Evolutionary conservation across 169 alveolate species (phyloP).

Genomic region (Miamiensis avidus): DNA sequence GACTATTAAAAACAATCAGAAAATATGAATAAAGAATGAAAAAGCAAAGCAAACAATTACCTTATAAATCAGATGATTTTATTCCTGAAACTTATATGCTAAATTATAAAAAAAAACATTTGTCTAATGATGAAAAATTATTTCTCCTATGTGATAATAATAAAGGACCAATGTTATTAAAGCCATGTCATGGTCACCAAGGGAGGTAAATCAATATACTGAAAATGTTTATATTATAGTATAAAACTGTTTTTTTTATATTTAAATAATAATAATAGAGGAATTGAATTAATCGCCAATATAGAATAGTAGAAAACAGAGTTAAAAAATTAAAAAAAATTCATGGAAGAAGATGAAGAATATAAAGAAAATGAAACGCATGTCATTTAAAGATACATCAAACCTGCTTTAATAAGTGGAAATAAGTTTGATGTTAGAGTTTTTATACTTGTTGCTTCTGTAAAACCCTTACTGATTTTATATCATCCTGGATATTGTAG

Average conservation of each 20-base stretch:
- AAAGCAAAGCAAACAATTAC: background rate
- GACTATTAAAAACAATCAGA: background rate
- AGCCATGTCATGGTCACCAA: background rate
- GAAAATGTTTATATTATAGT: no score
- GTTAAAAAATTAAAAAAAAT: no score
- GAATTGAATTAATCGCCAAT: background rate
- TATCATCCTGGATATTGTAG: background rate
- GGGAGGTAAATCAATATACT: no score
- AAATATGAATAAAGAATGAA: background rate
- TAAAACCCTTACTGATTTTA: background rate
- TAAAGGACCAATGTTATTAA: background rate
- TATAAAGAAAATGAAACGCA: background rate
- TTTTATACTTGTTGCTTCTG: background rate
- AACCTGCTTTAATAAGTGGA: background rate
- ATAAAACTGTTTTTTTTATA: no score
- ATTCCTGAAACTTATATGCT: background rate
- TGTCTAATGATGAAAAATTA: background rate
- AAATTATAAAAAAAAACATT: no score
- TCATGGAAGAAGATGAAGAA: background rate
- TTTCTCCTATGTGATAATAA: background rate
- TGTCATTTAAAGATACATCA: background rate
- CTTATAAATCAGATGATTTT: background rate
- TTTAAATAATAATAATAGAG: background rate
- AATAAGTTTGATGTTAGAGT: background rate
- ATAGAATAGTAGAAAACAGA: background rate